Conservation (phyloP, 495 filamentous ascomycete species). For the Penicillium cinerascens region DNA sequence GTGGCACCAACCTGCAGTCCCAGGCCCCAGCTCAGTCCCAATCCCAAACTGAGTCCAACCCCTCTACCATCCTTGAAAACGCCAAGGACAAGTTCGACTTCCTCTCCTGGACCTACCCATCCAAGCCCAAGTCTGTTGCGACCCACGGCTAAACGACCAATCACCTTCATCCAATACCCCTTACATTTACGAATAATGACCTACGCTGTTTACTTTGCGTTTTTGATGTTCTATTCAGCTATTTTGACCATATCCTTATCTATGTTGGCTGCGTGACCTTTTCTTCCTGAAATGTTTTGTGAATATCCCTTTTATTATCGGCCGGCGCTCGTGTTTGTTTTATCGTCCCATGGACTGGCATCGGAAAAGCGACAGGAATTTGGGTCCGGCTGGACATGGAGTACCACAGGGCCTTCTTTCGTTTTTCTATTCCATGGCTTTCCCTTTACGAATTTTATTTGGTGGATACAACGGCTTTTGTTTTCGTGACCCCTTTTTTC, state of each 20-base stretch:
- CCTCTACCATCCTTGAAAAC: constrained; percentile 48
- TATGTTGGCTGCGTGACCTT: constrained; percentile 22
- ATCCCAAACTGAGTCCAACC: constrained; percentile 37
- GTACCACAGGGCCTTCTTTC: constrained; percentile 12
- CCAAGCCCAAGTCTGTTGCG: constrained; percentile 46
- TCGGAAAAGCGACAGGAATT: constrained; percentile 23
- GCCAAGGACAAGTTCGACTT: constrained; percentile 57
- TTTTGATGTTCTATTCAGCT: constrained; percentile 3
- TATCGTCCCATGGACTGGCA: constrained; percentile 9
- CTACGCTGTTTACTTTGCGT: constrained; percentile 11
- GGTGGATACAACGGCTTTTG: constrained; percentile 5
- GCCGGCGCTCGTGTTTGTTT: constrained; percentile 24
- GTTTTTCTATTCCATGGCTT: constrained; percentile 5
- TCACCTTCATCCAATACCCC: constrained; percentile 6
- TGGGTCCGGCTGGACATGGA: constrained; percentile 16
- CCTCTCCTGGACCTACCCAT: constrained; percentile 51
- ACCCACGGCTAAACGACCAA: constrained; percentile 36
- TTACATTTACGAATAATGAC: constrained; percentile 23
- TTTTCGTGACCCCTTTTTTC: constrained; percentile 20
- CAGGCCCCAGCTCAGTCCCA: constrained; percentile 9
- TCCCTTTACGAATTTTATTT: constrained; percentile 13
- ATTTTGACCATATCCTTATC: constrained; percentile 6
- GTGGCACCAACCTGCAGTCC: constrained; percentile 12
- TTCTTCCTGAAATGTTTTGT: constrained; percentile 20
- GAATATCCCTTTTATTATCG: constrained; percentile 23